Base-by-base conservation (phyloP, 345 rosid species). In the Jatropha curcas region DNA sequence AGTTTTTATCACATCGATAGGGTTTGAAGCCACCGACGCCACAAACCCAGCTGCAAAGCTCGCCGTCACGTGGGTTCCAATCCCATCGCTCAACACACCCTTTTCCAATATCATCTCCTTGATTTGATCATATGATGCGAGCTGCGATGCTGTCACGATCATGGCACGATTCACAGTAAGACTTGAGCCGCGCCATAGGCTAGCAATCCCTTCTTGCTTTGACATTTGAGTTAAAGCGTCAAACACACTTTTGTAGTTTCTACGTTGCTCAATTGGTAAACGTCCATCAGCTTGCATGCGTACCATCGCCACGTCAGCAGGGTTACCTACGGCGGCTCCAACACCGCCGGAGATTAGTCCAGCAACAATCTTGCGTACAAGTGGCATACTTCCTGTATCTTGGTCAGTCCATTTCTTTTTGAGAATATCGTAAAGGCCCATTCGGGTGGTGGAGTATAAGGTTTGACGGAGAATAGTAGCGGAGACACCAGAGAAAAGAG, bases 1-100 rank as follows among this genome's bases (percentile, higher is more conserved):
- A 7, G 68, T 75, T 61, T 75, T 75, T 19, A 75, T 61, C 43
- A 75, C 73, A n/a, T 75, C 73, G 51, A 75, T 75, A 1, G 78
- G 73, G 52, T 75, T 75, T 13, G 68, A 75, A 16, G 55, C 68
- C 43, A 75, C 73, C 8, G 78, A n/a, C 0, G 78, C 78, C 43
- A 75, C 78, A 19, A 60, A 60, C 60, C 73, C 68, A 0, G 77
- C 72, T 0, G 35, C 24, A 27, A 74, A 74, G 58, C 72, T 67
- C 22, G 73, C 78, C 16, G 22, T 30, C 11, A 75, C 68, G 7
- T 68, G 78, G 19, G 73, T 68, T 27, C 69, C 62, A 20, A 75
- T 68, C 33, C 78, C 78, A 30, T 68, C 78, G 0, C 37, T 60
- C 73, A 75, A 51, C 39, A 68, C 41, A 19, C 69, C 78, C 24